These are phyloP conservation scores for Colletotrichum chlorophyti DNA, from an alignment of 2,329 filamentous ascomycete genomes.

Conservation along the genomic window DNA sequence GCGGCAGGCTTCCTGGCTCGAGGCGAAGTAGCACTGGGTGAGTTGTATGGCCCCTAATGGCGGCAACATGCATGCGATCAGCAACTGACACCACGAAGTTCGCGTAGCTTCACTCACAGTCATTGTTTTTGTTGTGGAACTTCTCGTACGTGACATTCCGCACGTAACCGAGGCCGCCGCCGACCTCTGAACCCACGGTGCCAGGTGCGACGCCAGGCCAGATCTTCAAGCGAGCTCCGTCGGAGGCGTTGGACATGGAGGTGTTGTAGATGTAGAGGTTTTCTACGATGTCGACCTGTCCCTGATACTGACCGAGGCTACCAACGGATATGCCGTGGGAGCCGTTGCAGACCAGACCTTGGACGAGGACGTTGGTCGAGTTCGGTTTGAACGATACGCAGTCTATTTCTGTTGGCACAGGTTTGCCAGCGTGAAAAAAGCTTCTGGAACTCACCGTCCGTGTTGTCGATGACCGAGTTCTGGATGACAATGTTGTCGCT, in stretches of 20 bases:
- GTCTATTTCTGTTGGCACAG: conserved; percentile 45
- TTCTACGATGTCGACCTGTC: conserved; percentile 71
- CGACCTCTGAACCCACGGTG: conserved; percentile 57
- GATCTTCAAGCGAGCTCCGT: conserved; percentile 76
- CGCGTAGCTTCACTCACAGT: background rate
- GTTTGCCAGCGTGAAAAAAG: background rate
- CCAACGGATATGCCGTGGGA: conserved; percentile 76
- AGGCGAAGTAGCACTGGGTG: background rate
- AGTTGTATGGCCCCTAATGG: background rate
- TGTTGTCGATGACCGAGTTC: conserved; percentile 68
- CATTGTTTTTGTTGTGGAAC: conserved; percentile 58
- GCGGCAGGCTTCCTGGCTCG: background rate
- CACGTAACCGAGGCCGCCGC: conserved; percentile 65
- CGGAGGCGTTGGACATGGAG: conserved; percentile 63
- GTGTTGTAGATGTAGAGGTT: conserved; percentile 70
- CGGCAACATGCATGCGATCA: no score
- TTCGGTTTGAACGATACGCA: conserved; percentile 80
- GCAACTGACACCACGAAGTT: background rate
- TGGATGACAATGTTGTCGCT: conserved; percentile 69
- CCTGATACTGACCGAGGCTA: conserved; percentile 72
- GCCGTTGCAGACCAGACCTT: conserved; percentile 71
- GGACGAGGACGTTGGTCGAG: conserved; percentile 70
- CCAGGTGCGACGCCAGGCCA: conserved; percentile 60
- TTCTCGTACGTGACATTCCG: conserved; percentile 71
- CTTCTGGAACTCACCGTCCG: conserved; percentile 49